Evolutionary conservation across 1,284 basidiomycete species (phyloP).

Genomic region (Ganoderma lingzhi): DNA sequence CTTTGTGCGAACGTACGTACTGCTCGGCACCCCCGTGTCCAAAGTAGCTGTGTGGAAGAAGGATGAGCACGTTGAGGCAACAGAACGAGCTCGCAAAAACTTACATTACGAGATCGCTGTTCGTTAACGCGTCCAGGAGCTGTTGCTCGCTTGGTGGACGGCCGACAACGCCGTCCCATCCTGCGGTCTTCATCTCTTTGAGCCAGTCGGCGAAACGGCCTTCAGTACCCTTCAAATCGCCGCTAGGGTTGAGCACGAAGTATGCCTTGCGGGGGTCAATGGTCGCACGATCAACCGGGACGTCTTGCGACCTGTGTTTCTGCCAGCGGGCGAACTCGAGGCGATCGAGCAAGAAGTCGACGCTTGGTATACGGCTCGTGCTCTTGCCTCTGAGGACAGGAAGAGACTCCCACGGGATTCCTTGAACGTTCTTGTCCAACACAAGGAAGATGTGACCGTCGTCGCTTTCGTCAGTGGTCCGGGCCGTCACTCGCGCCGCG

Average conservation of each 20-base stretch:
- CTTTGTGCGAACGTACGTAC: conserved; percentile 88
- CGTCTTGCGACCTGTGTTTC: conserved; percentile 29
- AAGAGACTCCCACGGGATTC: conserved; percentile 96
- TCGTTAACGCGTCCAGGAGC: conserved; percentile 72
- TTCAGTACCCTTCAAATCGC: conserved; percentile 89
- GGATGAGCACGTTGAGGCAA: neutral
- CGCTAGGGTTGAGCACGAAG: conserved; percentile 93
- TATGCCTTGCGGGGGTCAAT: conserved; percentile 78
- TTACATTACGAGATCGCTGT: conserved; percentile 88
- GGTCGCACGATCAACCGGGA: conserved; percentile 52
- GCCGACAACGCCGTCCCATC: conserved; percentile 89
- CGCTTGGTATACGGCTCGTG: conserved; percentile 89
- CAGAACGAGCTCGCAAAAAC: neutral
- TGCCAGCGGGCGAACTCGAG: conserved; percentile 65
- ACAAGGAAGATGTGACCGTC: conserved; percentile 88
- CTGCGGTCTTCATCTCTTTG: conserved; percentile 67
- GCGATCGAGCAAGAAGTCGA: conserved; percentile 90
- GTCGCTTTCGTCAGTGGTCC: conserved; percentile 36
- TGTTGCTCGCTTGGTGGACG: conserved; percentile 84
- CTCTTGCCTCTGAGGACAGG: conserved; percentile 86
- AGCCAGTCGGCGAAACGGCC: conserved; percentile 84
- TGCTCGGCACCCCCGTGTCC: conserved; percentile 97
- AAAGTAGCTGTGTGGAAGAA: conserved; percentile 75
- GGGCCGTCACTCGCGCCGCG: conserved; percentile 48
- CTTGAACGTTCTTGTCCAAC: conserved; percentile 90